phyloP scores from a whole-genome alignment of 1,284 basidiomycete genomes.

The Trametes pubescens region DNA sequence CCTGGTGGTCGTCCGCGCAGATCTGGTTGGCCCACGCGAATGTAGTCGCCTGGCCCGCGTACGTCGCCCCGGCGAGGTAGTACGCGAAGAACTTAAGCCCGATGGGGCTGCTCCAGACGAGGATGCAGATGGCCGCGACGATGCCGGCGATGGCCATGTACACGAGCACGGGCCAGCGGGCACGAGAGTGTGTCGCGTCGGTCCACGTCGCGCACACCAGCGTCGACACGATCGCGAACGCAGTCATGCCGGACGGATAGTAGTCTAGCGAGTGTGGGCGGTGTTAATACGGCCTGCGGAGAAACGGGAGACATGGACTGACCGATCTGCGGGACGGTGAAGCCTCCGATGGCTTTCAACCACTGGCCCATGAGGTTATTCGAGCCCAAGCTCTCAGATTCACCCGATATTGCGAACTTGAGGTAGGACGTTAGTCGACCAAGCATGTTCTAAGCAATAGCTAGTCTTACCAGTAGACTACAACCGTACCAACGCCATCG shows the following conservation, averaged over 20 bases:
- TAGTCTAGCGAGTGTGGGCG: constrained; percentile 51
- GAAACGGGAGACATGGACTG: constrained; percentile 15
- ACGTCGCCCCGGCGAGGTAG: constrained; percentile 70
- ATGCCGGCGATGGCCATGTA: constrained; percentile 67
- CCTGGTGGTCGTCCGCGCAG: constrained; percentile 71
- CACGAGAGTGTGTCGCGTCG: constrained; percentile 54
- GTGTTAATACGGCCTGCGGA: not conserved
- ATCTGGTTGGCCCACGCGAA: constrained; percentile 81
- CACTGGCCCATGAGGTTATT: constrained; percentile 83
- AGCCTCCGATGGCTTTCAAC: constrained; percentile 69
- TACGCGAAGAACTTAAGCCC: constrained; percentile 74
- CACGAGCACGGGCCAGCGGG: constrained; percentile 71
- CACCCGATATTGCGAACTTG: constrained; percentile 70
- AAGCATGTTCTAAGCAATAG: not conserved
- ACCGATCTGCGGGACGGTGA: constrained; percentile 68
- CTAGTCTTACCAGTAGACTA: constrained; percentile 59
- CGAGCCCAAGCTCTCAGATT: constrained; percentile 75
- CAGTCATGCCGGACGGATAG: constrained; percentile 72
- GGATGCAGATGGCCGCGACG: constrained; percentile 62
- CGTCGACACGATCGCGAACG: constrained; percentile 69
- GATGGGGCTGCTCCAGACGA: constrained; percentile 62
- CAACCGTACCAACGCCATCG: constrained; percentile 78
- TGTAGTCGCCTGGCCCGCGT: constrained; percentile 73
- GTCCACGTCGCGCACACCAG: constrained; percentile 70
- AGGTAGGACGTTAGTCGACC: not conserved